Percentiles rank a stretch among this genome's conserved stretches.
Conservation (phyloP, 2,329 filamentous ascomycete species). For the Penicillium sp. region DNA sequence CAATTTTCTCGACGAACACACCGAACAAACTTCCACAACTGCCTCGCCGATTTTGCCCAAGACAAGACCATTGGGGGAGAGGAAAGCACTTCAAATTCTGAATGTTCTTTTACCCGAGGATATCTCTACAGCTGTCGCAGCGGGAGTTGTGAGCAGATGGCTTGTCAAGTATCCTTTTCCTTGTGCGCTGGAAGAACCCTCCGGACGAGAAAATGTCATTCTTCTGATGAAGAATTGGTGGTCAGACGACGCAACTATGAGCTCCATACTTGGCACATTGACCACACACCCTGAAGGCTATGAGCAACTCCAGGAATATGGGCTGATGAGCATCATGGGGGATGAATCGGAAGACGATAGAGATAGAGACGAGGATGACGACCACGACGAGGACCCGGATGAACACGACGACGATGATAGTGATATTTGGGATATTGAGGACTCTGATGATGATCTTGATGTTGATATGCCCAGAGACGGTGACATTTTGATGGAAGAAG, state of each 20-base stretch:
- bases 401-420: not conserved
- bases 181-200: conserved; percentile 51
- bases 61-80: conserved; percentile 39
- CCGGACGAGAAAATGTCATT: conserved; percentile 36
- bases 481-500: conserved; percentile 49
- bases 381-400: conserved; percentile 46
- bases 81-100: conserved; percentile 47
- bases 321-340: conserved; percentile 39
- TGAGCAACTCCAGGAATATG: conserved; percentile 39
- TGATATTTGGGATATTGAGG: too few species aligned
- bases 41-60: conserved; percentile 35
- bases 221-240: conserved; percentile 39
- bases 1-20: conserved; percentile 36
- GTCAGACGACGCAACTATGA: conserved; percentile 41
- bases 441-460: conserved; percentile 39
- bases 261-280: conserved; percentile 37
- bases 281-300: conserved; percentile 33
- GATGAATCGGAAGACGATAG: conserved; percentile 33
- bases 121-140: conserved; percentile 52
- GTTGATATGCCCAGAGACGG: conserved; percentile 44
- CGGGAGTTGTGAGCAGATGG: conserved; percentile 66
- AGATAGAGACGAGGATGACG: conserved; percentile 16
- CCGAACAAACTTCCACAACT: conserved; percentile 29
- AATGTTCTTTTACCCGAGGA: conserved; percentile 57
- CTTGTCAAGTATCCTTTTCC: conserved; percentile 65